phyloP scores from a whole-genome alignment of 371 early-diverging fungal genomes.

The Saksenaea vasiformis region DNA sequence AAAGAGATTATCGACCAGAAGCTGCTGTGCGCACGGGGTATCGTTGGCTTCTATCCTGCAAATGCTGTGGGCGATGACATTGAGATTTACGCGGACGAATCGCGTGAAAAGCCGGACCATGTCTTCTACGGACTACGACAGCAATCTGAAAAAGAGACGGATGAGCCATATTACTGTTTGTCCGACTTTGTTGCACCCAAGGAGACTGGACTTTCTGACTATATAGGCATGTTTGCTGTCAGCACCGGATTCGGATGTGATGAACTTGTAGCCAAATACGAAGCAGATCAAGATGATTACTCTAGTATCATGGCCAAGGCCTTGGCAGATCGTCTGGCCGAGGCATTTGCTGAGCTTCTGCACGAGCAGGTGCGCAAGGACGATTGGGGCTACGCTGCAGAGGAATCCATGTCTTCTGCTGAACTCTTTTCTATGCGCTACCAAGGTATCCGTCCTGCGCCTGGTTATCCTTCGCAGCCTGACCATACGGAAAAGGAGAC shows the following conservation, averaged over 20 bases:
- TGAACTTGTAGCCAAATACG: conserved; percentile 72
- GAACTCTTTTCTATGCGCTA: conserved; percentile 88
- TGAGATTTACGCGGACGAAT: conserved; percentile 73
- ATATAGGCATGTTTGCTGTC: conserved; percentile 90
- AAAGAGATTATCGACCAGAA: conserved; percentile 74
- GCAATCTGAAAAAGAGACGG: conserved; percentile 71
- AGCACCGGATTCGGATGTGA: conserved; percentile 89
- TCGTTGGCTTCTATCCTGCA: conserved; percentile 89
- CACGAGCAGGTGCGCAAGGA: conserved; percentile 85
- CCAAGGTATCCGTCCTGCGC: conserved; percentile 92
- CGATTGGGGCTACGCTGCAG: conserved; percentile 85
- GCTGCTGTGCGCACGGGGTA: conserved; percentile 68
- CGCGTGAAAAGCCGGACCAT: conserved; percentile 59
- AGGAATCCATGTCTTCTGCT: conserved; percentile 73
- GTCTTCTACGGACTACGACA: conserved; percentile 82
- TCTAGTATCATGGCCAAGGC: conserved; percentile 91
- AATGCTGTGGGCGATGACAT: conserved; percentile 89
- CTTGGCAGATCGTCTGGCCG: conserved; percentile 90
- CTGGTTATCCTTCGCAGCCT: conserved; percentile 87
- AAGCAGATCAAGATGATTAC: conserved; percentile 84
- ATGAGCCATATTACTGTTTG: conserved; percentile 84
- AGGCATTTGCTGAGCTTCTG: conserved; percentile 87
- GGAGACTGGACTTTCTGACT: conserved; percentile 72
- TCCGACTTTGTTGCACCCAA: conserved; percentile 91
- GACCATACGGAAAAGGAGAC: conserved; percentile 91